Evolutionary conservation across 2,329 filamentous ascomycete genomes (phyloP).

Genomic region (Rhexocercosporidium sp.): DNA sequence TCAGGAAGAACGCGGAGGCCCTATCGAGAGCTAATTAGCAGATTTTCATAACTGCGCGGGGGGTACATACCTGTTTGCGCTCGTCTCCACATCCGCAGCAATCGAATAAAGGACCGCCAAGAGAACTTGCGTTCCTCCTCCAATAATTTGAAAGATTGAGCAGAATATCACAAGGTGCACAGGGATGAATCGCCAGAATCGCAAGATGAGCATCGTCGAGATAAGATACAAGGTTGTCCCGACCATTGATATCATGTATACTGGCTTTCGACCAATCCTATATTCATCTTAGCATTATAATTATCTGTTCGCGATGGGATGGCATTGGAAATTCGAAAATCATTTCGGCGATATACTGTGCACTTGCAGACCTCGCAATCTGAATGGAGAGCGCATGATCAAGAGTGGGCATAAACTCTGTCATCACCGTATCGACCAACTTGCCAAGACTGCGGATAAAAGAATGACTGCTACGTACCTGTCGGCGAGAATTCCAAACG

Average conservation of each 20-base stretch:
- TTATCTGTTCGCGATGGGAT: background rate
- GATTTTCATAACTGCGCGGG: no score
- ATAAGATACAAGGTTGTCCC: background rate
- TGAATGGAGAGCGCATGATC: background rate
- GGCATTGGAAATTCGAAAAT: background rate
- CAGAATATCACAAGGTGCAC: slow-evolving; percentile 9
- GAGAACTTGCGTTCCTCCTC: slow-evolving; percentile 8
- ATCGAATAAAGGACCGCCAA: slow-evolving; percentile 12
- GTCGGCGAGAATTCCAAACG: slow-evolving; percentile 16
- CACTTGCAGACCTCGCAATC: background rate
- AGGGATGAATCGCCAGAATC: slow-evolving; percentile 11
- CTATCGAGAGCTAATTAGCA: background rate
- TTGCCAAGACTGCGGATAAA: background rate
- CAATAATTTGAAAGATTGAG: slow-evolving; percentile 11
- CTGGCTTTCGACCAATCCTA: slow-evolving; percentile 15
- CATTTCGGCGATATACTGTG: background rate
- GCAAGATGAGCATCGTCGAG: background rate
- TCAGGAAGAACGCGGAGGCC: slow-evolving; percentile 8
- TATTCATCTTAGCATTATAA: background rate
- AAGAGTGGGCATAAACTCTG: slow-evolving; percentile 3
- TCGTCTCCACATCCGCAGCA: slow-evolving; percentile 12
- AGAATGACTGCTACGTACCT: background rate
- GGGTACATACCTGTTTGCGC: slow-evolving; percentile 5
- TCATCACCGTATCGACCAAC: background rate
- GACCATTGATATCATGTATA: slow-evolving; percentile 9